Evolutionary conservation across 2,329 filamentous ascomycete genomes (phyloP).

Genomic region (Colletotrichum lupini): DNA sequence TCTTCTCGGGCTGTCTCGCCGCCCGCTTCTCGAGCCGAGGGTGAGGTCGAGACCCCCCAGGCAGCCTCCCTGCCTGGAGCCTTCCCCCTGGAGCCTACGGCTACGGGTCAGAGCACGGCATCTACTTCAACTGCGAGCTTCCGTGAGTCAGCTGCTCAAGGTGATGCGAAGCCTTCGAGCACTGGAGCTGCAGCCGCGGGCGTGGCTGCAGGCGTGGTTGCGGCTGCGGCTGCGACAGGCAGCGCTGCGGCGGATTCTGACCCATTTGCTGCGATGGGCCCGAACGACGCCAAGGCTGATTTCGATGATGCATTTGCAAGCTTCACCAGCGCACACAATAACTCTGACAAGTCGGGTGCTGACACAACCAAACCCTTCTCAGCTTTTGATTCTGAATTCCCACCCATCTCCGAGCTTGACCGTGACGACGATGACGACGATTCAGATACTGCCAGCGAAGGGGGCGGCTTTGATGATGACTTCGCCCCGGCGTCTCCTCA

Average conservation of each 20-base stretch:
- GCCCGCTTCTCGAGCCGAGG: constrained; percentile 67
- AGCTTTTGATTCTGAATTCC: constrained; percentile 82
- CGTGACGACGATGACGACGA: constrained; percentile 76
- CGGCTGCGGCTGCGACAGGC: constrained; percentile 18
- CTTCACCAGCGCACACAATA: constrained; percentile 69
- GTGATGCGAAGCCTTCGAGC: constrained; percentile 38
- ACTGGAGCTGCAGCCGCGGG: constrained; percentile 13
- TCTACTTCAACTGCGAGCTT: constrained; percentile 47
- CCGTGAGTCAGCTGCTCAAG: constrained; percentile 42
- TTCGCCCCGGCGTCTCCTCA: constrained; percentile 76
- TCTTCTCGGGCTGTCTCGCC: constrained; percentile 84
- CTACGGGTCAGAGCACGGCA: constrained; percentile 47
- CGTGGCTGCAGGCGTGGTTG: constrained; percentile 9
- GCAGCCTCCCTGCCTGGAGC: constrained; percentile 43
- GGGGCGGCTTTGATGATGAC: constrained; percentile 92
- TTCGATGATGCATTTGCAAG: constrained; percentile 88
- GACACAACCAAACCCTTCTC: constrained; percentile 58
- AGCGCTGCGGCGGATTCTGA: constrained; percentile 45
- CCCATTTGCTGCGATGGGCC: constrained; percentile 64
- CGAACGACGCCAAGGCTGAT: constrained; percentile 77
- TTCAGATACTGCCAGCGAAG: constrained; percentile 82
- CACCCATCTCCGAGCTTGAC: constrained; percentile 89
- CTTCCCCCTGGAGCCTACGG: constrained; percentile 51
- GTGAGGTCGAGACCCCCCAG: constrained; percentile 55
- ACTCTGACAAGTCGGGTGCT: constrained; percentile 54